These are phyloP conservation scores for Quercus lobata DNA, from an alignment of 331 rosid species.

Conservation along the genomic window DNA sequence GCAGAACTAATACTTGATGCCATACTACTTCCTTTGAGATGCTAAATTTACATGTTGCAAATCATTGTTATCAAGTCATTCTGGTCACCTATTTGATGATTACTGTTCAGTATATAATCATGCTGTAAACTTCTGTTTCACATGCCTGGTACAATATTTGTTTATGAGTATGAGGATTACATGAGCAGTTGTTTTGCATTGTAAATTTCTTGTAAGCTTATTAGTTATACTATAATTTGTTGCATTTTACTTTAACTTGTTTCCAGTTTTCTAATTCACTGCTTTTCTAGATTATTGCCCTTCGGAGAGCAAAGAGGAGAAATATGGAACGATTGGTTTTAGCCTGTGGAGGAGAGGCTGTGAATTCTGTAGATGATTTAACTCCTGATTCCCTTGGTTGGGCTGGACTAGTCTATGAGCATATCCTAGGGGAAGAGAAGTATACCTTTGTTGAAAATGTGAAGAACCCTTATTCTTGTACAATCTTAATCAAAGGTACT, in stretches of 20 bases:
- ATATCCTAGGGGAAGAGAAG: constrained; percentile 94
- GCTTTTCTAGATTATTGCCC: constrained; percentile 68
- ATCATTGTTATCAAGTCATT: too few species aligned
- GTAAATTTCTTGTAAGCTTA: neutral
- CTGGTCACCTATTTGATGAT: too few species aligned
- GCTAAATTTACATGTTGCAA: too few species aligned
- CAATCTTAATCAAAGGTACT: constrained; percentile 91
- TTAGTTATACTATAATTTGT: neutral
- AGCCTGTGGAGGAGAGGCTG: constrained; percentile 98
- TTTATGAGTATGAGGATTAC: neutral
- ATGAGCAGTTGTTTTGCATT: neutral
- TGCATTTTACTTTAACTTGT: neutral
- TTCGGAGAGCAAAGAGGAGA: constrained; percentile 96
- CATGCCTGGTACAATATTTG: neutral
- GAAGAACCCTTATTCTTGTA: constrained; percentile 90
- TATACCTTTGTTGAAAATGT: constrained; percentile 92
- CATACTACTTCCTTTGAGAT: too few species aligned
- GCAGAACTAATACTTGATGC: too few species aligned
- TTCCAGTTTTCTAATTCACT: constrained; percentile 9
- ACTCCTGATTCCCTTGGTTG: constrained; percentile 94
- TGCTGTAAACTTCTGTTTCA: too few species aligned
- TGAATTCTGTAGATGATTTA: constrained; percentile 88
- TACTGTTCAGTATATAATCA: too few species aligned
- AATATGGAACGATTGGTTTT: constrained; percentile 97
- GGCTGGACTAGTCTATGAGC: constrained; percentile 99